phyloP scores from a whole-genome alignment of 148 eudicot species.

The Arctostaphylos glauca region DNA sequence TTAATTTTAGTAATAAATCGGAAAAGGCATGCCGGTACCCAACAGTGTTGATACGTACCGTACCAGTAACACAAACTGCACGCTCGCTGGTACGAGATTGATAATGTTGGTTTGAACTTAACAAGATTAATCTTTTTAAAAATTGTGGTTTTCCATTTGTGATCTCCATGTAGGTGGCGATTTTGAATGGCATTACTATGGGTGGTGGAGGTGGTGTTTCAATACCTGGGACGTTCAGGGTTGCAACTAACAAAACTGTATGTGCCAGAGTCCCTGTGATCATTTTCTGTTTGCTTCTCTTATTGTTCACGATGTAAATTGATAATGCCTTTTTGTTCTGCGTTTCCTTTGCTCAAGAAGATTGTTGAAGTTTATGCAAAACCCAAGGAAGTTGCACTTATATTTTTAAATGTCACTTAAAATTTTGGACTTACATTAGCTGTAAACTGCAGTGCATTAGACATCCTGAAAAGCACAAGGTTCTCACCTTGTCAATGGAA shows the following conservation, averaged over 20 bases:
- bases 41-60: too few species aligned
- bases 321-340: neutral
- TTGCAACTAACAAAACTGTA: conserved; percentile 89
- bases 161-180: conserved; percentile 60
- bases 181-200: conserved; percentile 80
- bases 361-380: neutral
- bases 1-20: too few species aligned
- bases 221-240: conserved; percentile 81
- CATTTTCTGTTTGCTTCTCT: neutral
- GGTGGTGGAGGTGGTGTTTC: conserved; percentile 93
- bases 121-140: neutral
- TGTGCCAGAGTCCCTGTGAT: conserved; percentile 18
- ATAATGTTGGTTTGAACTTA: neutral
- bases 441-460: neutral
- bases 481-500: neutral
- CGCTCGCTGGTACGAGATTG: too few species aligned
- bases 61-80: too few species aligned
- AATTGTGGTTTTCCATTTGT: conserved; percentile 6
- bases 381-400: neutral
- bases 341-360: neutral
- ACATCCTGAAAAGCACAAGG: neutral
- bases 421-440: neutral
- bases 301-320: neutral
- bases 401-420: neutral
- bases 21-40: too few species aligned